Conservation (phyloP, 1,284 basidiomycete genomes). For the Clitocybe nebularis region DNA sequence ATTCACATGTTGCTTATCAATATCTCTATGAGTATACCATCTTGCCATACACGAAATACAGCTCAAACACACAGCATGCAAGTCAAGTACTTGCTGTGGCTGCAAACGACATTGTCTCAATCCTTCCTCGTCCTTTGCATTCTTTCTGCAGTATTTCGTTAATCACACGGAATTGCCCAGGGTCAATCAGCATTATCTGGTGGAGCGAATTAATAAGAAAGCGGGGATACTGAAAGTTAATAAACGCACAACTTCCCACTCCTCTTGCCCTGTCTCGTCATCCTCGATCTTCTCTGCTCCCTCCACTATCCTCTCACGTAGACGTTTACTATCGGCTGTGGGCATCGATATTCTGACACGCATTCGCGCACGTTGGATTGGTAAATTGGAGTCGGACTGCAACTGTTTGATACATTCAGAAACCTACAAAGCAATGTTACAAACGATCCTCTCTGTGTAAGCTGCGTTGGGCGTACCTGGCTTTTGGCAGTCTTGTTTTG, state of each 20-base stretch:
- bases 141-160: constrained; percentile 90
- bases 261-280: constrained; percentile 70
- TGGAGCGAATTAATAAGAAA: constrained; percentile 7
- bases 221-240: background rate
- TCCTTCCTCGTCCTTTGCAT: constrained; percentile 78
- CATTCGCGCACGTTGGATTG: constrained; percentile 93
- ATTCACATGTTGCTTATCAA: constrained; percentile 17
- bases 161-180: constrained; percentile 85
- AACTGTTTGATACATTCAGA: constrained; percentile 89
- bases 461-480: constrained; percentile 49
- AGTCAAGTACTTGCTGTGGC: constrained; percentile 43
- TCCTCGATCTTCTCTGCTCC: constrained; percentile 83
- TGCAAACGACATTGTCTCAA: constrained; percentile 80
- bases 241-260: constrained; percentile 83
- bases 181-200: constrained; percentile 89
- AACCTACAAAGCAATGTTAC: constrained; percentile 47
- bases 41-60: background rate
- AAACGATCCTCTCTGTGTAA: background rate
- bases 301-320: constrained; percentile 73
- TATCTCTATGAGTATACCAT: constrained; percentile 9
- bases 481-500: constrained; percentile 89
- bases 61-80: background rate
- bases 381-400: constrained; percentile 77
- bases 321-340: constrained; percentile 62
- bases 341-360: constrained; percentile 84